Evolutionary conservation across 1,139 yeast genomes (phyloP).

Genomic region (Citeromyces hawaiiensis): DNA sequence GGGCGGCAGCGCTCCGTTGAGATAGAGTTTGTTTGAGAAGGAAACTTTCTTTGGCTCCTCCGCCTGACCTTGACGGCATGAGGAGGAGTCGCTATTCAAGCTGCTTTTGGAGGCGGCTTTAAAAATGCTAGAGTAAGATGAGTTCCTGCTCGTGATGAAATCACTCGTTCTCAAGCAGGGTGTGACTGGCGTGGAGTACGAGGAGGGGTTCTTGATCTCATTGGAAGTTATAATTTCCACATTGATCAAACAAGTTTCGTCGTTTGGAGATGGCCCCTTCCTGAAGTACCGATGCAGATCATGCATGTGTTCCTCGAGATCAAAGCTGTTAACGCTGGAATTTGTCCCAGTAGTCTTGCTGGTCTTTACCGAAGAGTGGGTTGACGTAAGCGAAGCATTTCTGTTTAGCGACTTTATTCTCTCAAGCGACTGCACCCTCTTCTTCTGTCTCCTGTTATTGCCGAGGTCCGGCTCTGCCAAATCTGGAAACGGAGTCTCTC

Average conservation of each 20-base stretch:
- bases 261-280: conserved; percentile 1
- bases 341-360: conserved; percentile 7
- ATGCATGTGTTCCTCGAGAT: conserved; percentile 9
- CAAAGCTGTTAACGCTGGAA: conserved; percentile 7
- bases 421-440: conserved; percentile 11
- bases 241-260: conserved; percentile 8
- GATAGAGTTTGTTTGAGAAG: conserved; percentile 29
- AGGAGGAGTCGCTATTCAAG: neutral
- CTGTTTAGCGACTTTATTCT: conserved; percentile 11
- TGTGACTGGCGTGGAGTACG: conserved; percentile 5
- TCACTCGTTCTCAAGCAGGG: conserved; percentile 18
- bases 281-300: conserved; percentile 6
- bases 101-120: neutral
- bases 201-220: conserved; percentile 16
- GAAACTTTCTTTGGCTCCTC: conserved; percentile 14
- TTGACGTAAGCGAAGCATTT: conserved; percentile 8
- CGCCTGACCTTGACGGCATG: neutral
- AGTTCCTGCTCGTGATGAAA: conserved; percentile 2
- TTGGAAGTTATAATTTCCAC: conserved; percentile 13
- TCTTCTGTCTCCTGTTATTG: conserved; percentile 6
- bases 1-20: conserved; percentile 35
- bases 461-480: conserved; percentile 5
- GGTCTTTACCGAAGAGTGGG: conserved; percentile 5
- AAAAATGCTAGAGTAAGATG: neutral
- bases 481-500: conserved; percentile 15